Percentiles rank a stretch among this genome's conserved stretches.
Evolutionary conservation across 2,329 filamentous ascomycete genomes (phyloP).

Genomic region (Colletotrichum siamense): DNA sequence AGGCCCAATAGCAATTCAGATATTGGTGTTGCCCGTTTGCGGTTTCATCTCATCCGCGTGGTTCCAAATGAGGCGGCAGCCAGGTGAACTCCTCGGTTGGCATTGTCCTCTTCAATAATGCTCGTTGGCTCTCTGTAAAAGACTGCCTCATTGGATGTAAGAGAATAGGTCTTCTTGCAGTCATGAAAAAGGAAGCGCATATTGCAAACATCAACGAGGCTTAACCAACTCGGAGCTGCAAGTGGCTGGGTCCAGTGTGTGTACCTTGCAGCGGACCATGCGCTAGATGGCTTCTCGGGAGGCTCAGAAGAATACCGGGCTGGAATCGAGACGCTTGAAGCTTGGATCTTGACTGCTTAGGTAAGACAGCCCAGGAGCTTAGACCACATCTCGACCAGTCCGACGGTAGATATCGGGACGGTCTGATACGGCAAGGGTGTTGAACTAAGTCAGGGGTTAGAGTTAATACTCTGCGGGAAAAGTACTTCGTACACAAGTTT

Average conservation of each 20-base stretch:
- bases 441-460: background rate
- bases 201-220: background rate
- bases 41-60: conserved; percentile 2
- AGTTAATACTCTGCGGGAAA: background rate
- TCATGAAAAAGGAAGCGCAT: background rate
- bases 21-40: background rate
- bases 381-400: background rate
- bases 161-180: background rate
- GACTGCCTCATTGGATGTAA: background rate
- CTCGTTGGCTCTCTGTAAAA: background rate
- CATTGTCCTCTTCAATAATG: background rate
- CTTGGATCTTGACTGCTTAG: background rate
- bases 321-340: background rate
- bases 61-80: background rate
- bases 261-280: background rate
- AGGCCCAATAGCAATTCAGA: background rate
- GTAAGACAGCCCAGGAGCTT: background rate
- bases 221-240: background rate
- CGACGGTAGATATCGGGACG: background rate
- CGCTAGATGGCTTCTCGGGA: background rate
- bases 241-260: background rate
- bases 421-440: background rate
- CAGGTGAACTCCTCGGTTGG: background rate
- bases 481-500: background rate
- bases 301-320: background rate